A percentile compares a stretch with the other conserved stretches of the same genome.
phyloP scores from a whole-genome alignment of 1,284 basidiomycete genomes.

The Psilocybe mexicana region DNA sequence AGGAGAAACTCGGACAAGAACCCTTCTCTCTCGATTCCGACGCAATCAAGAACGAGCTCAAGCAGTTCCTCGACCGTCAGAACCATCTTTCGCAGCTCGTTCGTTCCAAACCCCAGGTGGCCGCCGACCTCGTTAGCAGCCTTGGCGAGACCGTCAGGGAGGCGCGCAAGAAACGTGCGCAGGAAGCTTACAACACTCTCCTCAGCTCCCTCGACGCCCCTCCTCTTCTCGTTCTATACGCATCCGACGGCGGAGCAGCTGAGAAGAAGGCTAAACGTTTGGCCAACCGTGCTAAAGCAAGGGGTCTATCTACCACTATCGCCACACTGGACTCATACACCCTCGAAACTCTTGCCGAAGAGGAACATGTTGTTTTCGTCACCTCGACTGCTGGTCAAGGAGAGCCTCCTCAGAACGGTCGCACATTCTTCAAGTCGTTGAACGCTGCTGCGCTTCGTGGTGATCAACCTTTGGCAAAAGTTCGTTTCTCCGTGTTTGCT shows the following conservation, averaged over 20 bases:
- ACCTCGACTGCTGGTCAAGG: constrained; percentile 99
- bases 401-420: constrained; percentile 95
- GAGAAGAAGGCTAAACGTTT: constrained; percentile 96
- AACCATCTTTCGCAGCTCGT: constrained; percentile 95
- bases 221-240: constrained; percentile 87
- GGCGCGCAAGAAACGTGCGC: constrained; percentile 81
- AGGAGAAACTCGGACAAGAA: constrained; percentile 73
- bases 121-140: constrained; percentile 82
- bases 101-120: constrained; percentile 78
- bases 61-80: constrained; percentile 93
- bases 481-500: constrained; percentile 86
- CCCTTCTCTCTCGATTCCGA: constrained; percentile 95
- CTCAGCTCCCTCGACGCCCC: constrained; percentile 88
- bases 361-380: constrained; percentile 86
- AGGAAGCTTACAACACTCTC: constrained; percentile 86
- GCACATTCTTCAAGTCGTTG: constrained; percentile 87
- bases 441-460: constrained; percentile 65
- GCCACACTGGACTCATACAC: constrained; percentile 78
- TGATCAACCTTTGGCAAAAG: constrained; percentile 56
- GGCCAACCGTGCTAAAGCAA: constrained; percentile 78
- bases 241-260: constrained; percentile 92
- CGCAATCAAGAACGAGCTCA: constrained; percentile 92
- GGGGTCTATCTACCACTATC: constrained; percentile 80
- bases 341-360: constrained; percentile 71
- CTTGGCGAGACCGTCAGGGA: constrained; percentile 85